phyloP scores from a whole-genome alignment of 2,329 filamentous ascomycete species.

The Endothia cerciana region DNA sequence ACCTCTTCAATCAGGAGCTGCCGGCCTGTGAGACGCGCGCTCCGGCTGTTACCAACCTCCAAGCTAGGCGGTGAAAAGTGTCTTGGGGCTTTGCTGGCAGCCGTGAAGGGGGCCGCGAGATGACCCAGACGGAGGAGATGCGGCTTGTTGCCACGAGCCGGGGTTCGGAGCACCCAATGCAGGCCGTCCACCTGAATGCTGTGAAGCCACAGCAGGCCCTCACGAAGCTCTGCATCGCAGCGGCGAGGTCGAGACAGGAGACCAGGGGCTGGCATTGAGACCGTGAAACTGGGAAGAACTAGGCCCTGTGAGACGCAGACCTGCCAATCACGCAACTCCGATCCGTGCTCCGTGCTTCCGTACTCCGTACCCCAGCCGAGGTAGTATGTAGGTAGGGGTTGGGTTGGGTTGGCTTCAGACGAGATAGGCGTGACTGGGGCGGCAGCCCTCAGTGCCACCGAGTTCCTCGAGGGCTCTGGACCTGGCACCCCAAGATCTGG shows the following conservation, averaged over 20 bases:
- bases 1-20: conserved; percentile 7
- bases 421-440: neutral
- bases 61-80: neutral
- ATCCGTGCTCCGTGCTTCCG: conserved; percentile 1
- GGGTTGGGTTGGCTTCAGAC: neutral
- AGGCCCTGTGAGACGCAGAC: neutral
- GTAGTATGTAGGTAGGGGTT: neutral
- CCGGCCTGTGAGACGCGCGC: neutral
- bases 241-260: neutral
- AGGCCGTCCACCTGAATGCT: neutral
- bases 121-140: too few species aligned
- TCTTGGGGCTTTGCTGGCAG: too few species aligned
- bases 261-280: neutral
- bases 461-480: neutral
- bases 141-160: neutral
- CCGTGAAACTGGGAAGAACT: neutral
- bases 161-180: neutral
- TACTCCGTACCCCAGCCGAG: neutral
- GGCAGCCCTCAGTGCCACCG: neutral
- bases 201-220: neutral
- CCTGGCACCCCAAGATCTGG: neutral
- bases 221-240: neutral
- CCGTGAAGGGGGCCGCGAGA: neutral
- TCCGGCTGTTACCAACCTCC: conserved; percentile 11
- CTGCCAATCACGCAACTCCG: conserved; percentile 7